Evolutionary conservation across 2,329 filamentous ascomycete genomes (phyloP), one percentile per base, ranked within the genome.

Genomic region (Paracoccidioides lutzii): DNA sequence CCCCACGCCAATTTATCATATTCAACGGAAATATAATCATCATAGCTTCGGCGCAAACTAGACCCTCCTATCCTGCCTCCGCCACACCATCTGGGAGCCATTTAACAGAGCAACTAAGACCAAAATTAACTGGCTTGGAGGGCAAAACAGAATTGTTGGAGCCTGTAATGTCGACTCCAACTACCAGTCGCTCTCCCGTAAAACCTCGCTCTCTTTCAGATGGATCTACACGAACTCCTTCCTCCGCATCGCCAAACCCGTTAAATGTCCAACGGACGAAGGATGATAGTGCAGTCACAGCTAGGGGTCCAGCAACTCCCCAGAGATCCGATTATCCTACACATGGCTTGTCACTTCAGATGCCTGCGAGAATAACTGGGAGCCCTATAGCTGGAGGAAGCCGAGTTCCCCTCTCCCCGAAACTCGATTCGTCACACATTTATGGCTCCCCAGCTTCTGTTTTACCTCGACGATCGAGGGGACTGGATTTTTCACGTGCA

Each of bases 401-500:
- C 64, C 83, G 78, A 59, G 73, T 76, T 32, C 88, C 90, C 62
- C 78, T 91, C 58, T 95, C 89, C 2, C 90, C 90, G 14, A 90
- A 94, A 69, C 80, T 93, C 60, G 90, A 95, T 69, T 80, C 87
- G 55, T 85, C 85, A 22, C 87, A 90, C 62, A 88, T 84, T 50
- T 95, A 94, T 74, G 86, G 87, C 8, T 91, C 89, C 1, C 90
- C 90, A 2, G 85, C 87, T 32, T 94, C 90, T 54, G 87, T 95
- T 49, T 79, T 97, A 6, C 91, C 91, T 15, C 83, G 91, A 60
- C 84, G 90, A 59, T 96, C 90, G 35, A 82, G 91, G 55, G 91
- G 91, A 45, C 77, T 96, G 58, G 91, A 97, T 72, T 97, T 95
- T 70, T 91, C 91, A 43, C 81, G 91, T 62, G 90, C 90, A 9